These are phyloP conservation scores for Sergeia podlipaevii DNA, from an alignment of 208 protist species.

Conservation along the genomic window DNA sequence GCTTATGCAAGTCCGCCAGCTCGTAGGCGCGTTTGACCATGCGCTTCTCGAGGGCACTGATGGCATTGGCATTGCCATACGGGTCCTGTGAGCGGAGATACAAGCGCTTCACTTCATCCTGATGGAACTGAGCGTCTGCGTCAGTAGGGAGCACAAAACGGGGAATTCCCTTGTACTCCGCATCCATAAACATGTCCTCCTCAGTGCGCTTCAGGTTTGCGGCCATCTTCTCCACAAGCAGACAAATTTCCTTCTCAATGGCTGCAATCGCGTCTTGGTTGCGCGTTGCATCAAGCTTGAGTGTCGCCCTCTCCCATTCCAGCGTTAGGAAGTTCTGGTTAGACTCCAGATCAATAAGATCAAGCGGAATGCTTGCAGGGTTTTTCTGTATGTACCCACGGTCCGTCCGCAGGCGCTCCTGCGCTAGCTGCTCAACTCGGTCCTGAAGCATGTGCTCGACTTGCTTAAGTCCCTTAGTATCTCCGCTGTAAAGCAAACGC, in stretches of 20 bases:
- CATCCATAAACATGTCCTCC: slow-evolving; percentile 59
- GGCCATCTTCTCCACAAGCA: too few species aligned
- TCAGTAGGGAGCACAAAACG: slow-evolving; percentile 44
- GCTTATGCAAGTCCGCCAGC: slow-evolving; percentile 20
- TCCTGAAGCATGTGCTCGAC: slow-evolving; percentile 52
- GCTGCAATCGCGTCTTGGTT: too few species aligned
- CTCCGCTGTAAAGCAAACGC: slow-evolving; percentile 20
- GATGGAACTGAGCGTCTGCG: slow-evolving; percentile 26
- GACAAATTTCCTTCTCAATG: too few species aligned
- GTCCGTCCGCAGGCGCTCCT: slow-evolving; percentile 30
- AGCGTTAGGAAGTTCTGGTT: too few species aligned
- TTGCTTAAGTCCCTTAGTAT: slow-evolving; percentile 27
- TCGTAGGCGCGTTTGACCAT: slow-evolving; percentile 31
- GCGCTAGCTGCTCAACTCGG: slow-evolving; percentile 57
- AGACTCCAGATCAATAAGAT: too few species aligned
- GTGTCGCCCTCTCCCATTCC: too few species aligned
- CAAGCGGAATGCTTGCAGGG: too few species aligned
- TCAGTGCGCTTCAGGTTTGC: too few species aligned
- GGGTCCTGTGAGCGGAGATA: slow-evolving; percentile 14
- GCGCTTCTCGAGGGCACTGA: slow-evolving; percentile 25
- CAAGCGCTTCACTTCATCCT: slow-evolving; percentile 30
- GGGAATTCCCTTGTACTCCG: slow-evolving; percentile 62
- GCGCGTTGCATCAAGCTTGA: too few species aligned
- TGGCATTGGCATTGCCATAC: slow-evolving; percentile 5
- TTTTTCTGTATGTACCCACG: too few species aligned